Evolutionary conservation across 352 stramenopile species (phyloP), one percentile per base, ranked within the genome.

Genomic region (Phytophthora aleatoria): DNA sequence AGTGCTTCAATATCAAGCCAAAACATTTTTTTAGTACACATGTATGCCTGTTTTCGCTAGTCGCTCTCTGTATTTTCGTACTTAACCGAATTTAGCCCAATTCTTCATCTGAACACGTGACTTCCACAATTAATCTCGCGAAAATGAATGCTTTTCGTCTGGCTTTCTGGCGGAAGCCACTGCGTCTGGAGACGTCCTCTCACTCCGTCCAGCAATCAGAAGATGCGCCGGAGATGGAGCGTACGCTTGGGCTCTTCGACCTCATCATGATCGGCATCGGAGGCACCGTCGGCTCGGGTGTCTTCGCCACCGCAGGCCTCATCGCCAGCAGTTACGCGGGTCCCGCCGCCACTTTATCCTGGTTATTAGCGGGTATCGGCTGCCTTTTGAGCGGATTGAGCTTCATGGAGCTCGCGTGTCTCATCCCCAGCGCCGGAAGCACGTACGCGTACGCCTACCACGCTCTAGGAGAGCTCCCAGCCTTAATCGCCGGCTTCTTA

Each of bases 401-500:
- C 53, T 98, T 96, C 73, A 97, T 97, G 67, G 94, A 98, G 71
- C 76, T 97, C 8, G 87, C 90, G 41, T 83, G 74, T 28, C 70
- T 88, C 36, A 92, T 98, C 48, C 94, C 94, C 12, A 95, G 81
- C 8, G 77, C 91, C 0, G 95, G 95, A 0, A 96, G 81, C 58
- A 98, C 91, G 6, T 99, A 99, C 61, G 88, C 91, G 8, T 99
- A 98, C 72, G 79, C 94, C 0, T 98, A 98, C 64, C 89, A 98
- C 56, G 81, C 91, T 0, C 73, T 98, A 15, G 94, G 95, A 2
- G 96, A 99, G 67, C 72, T 98, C 2, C 90, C 92, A 1, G 96
- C 96, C 5, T 78, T 98, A 49, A 52, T 98, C 44, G 92, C 93
- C 0, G 94, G 83, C 2, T 95, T 88, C 13, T 65, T 96, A 30